Evolutionary conservation across 305 asterid species (phyloP).

Genomic region (Withania somnifera): DNA sequence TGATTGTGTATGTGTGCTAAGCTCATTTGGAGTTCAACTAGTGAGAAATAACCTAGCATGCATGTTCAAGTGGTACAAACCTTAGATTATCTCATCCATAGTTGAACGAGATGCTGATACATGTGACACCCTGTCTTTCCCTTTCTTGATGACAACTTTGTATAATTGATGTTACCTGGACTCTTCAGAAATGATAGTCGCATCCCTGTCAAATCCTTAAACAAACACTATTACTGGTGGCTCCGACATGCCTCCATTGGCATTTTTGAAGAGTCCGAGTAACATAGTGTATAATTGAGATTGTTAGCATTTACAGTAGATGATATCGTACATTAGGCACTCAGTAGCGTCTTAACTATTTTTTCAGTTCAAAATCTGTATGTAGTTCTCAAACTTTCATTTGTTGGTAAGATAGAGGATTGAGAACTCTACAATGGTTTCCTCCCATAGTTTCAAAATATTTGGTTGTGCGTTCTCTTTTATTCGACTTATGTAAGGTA

Average conservation of each 20-base stretch:
- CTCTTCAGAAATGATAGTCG: background rate
- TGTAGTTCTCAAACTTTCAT: background rate
- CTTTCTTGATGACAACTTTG: background rate
- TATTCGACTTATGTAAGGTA: background rate
- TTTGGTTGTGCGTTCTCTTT: background rate
- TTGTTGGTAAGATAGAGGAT: background rate
- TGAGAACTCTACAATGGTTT: background rate
- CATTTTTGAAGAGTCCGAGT: background rate
- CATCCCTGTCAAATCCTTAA: background rate
- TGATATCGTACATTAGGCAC: background rate
- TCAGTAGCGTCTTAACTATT: background rate
- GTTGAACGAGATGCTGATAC: background rate
- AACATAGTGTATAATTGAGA: background rate
- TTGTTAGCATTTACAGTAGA: background rate
- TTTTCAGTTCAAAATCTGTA: background rate
- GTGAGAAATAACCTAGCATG: background rate
- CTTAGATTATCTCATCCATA: background rate
- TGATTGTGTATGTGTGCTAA: background rate
- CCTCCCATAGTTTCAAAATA: background rate
- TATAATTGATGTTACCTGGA: background rate
- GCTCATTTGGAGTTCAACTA: background rate
- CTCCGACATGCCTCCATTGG: background rate
- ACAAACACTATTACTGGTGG: background rate
- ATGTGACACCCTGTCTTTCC: background rate
- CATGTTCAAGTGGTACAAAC: background rate